A percentile compares a stretch with the other conserved stretches of the same genome.
phyloP scores from a whole-genome alignment of 2,329 filamentous ascomycete genomes.

The Colletotrichum sp. region DNA sequence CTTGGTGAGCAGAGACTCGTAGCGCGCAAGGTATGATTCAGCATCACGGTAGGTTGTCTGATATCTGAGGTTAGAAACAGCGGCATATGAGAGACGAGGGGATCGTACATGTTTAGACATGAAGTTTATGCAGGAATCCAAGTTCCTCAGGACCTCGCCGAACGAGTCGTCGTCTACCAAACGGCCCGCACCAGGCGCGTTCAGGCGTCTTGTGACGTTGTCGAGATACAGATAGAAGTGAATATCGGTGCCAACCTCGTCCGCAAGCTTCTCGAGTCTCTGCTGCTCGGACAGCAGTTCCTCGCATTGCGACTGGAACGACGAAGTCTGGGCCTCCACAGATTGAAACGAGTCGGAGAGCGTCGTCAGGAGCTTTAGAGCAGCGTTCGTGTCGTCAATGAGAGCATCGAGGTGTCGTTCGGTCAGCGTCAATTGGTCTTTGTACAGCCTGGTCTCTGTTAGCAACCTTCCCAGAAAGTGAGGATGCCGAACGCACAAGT shows the following conservation, averaged over 20 bases:
- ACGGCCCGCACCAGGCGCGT: slow-evolving; percentile 87
- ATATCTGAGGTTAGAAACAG: background rate
- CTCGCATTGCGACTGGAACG: slow-evolving; percentile 92
- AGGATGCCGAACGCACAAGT: slow-evolving; percentile 63
- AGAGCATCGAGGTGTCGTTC: slow-evolving; percentile 83
- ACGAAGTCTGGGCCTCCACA: slow-evolving; percentile 89
- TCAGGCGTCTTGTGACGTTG: slow-evolving; percentile 85
- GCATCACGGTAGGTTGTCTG: slow-evolving; percentile 86
- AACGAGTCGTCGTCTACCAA: slow-evolving; percentile 86
- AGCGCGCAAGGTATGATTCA: slow-evolving; percentile 85
- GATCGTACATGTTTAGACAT: slow-evolving; percentile 81
- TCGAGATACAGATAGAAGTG: slow-evolving; percentile 95
- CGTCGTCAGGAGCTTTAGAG: slow-evolving; percentile 76
- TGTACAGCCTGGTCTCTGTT: slow-evolving; percentile 65
- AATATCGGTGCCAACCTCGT: slow-evolving; percentile 87
- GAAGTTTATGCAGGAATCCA: slow-evolving; percentile 91
- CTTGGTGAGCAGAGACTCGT: slow-evolving; percentile 78
- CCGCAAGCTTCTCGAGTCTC: slow-evolving; percentile 77
- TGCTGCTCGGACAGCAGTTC: slow-evolving; percentile 83
- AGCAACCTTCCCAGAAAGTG: background rate
- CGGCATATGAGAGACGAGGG: background rate
- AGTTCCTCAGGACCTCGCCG: slow-evolving; percentile 82
- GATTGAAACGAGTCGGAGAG: slow-evolving; percentile 86
- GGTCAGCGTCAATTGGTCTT: slow-evolving; percentile 80
- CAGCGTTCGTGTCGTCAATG: slow-evolving; percentile 76